These are phyloP conservation scores for Aureobasidium vineae DNA, from an alignment of 2,329 filamentous ascomycete species.

Conservation along the genomic window DNA sequence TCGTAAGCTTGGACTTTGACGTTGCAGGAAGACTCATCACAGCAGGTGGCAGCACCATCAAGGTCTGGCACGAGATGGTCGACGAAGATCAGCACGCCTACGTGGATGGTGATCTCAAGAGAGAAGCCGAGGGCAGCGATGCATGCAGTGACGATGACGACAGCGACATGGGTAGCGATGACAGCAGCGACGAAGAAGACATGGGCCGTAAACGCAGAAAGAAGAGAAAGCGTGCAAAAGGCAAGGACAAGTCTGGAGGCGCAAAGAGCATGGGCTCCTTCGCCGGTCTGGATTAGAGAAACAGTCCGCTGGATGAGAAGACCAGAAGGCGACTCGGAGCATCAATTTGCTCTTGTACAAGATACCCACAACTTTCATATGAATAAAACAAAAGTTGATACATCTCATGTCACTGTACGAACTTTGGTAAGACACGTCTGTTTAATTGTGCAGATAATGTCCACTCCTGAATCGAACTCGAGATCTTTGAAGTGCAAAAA, in stretches of 20 bases:
- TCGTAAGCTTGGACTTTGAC: constrained; percentile 80
- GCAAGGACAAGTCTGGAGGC: constrained; percentile 27
- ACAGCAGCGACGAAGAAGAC: constrained; percentile 48
- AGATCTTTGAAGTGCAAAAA: too few relatives aligned
- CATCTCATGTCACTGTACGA: too few relatives aligned
- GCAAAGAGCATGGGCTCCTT: constrained; percentile 21
- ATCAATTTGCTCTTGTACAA: neutral
- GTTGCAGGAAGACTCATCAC: constrained; percentile 82
- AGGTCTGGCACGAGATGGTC: constrained; percentile 76
- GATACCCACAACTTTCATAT: neutral
- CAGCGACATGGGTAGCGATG: constrained; percentile 33
- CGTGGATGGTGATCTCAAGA: constrained; percentile 42
- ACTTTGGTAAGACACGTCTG: too few relatives aligned
- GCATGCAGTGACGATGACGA: constrained; percentile 46
- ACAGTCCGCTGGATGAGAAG: neutral
- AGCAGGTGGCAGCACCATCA: constrained; percentile 79
- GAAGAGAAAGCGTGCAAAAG: constrained; percentile 43
- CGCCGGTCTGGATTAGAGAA: constrained; percentile 12
- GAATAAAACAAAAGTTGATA: neutral
- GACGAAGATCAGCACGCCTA: constrained; percentile 51
- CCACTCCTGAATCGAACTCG: too few relatives aligned
- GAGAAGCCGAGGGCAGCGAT: constrained; percentile 51
- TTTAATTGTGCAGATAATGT: too few relatives aligned
- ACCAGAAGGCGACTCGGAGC: neutral
- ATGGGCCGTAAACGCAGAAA: constrained; percentile 44